A percentile compares a stretch with the other conserved stretches of the same genome.
These are phyloP conservation scores for Bacidia gigantensis DNA, from an alignment of 495 filamentous ascomycete genomes.

Conservation along the genomic window DNA sequence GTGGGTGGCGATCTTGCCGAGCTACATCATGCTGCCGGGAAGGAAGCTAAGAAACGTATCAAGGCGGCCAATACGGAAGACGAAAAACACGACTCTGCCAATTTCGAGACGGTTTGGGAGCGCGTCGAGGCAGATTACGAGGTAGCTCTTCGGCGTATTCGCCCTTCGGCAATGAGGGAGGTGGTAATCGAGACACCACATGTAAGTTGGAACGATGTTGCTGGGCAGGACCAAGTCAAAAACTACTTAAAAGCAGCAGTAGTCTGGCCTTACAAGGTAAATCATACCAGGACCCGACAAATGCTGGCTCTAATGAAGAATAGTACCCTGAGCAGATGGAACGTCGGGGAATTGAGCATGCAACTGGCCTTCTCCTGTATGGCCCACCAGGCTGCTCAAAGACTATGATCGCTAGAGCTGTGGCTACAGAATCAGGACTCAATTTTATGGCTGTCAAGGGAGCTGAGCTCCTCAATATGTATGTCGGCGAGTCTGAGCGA, in stretches of 20 bases:
- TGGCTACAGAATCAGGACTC: conserved; percentile 79
- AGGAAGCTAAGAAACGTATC: conserved; percentile 28
- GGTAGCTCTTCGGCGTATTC: conserved; percentile 40
- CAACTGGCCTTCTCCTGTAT: conserved; percentile 79
- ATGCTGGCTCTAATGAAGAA: conserved; percentile 2
- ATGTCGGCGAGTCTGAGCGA: conserved; percentile 91
- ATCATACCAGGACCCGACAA: background rate
- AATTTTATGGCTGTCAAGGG: conserved; percentile 96
- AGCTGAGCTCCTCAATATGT: conserved; percentile 93
- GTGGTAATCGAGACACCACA: conserved; percentile 79
- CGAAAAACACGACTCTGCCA: conserved; percentile 3
- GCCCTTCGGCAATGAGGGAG: conserved; percentile 81
- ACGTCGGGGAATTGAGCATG: conserved; percentile 37
- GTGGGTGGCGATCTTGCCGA: conserved; percentile 50
- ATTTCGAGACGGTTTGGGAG: conserved; percentile 13
- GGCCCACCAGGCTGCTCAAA: conserved; percentile 95
- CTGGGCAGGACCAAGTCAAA: conserved; percentile 74
- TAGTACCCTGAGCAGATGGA: background rate
- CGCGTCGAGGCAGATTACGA: conserved; percentile 38
- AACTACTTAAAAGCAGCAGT: conserved; percentile 48
- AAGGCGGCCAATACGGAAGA: conserved; percentile 6
- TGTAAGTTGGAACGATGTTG: conserved; percentile 80
- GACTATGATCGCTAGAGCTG: conserved; percentile 81
- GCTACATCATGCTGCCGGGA: conserved; percentile 31
- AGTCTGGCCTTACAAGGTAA: conserved; percentile 52